Evolutionary conservation across 1,139 yeast genomes (phyloP), one percentile per base, ranked within the genome.

Genomic region (Yamadazyma diospyri): DNA sequence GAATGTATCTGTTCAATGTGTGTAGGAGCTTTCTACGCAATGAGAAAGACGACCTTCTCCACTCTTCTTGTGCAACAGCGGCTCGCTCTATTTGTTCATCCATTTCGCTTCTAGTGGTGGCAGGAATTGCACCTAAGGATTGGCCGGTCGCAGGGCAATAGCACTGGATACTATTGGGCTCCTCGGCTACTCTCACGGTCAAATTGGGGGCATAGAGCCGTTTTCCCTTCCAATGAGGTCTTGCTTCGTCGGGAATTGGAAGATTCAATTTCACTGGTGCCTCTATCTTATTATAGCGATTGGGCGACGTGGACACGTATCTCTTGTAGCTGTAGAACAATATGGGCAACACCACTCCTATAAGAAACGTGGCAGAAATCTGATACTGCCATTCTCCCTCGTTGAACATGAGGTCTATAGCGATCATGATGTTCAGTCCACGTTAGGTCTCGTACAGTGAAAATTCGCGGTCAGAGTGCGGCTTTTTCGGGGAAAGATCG

Each of bases 91-190:
- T 78, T 40, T 77, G 69, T 8, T 49, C 49, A 53, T 89, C 94
- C 60, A 92, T 84, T 27, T 86, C 92, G 5, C 69, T 72, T 31
- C 69, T 66, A 8, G 81, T 59, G 35, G 79, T 77, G 4, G 87
- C 79, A 27, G 69, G 64, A 45, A 79, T 78, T 12, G 78, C 69
- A 1, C 95, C 97, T 43, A 92, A 64, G 39, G 69, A 78, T 59
- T 87, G 96, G 19, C 96, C 94, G 0, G 97, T 92, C 0, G 97
- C 97, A 5, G 98, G 97, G 59, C 97, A 92, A 54, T 85, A 83
- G 43, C 92, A 78, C 51, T 85, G 94, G 40, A 89, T 84, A 45
- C 63, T 66, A 15, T 61, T 66, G 0, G 88, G 84, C 36, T 83
- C 89, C 27, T 71, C 73, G 1, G 72, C 52, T 48, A 72, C 69